Base-by-base conservation (phyloP, 352 stramenopile species). In the Globisporangium carolinianum region DNA sequence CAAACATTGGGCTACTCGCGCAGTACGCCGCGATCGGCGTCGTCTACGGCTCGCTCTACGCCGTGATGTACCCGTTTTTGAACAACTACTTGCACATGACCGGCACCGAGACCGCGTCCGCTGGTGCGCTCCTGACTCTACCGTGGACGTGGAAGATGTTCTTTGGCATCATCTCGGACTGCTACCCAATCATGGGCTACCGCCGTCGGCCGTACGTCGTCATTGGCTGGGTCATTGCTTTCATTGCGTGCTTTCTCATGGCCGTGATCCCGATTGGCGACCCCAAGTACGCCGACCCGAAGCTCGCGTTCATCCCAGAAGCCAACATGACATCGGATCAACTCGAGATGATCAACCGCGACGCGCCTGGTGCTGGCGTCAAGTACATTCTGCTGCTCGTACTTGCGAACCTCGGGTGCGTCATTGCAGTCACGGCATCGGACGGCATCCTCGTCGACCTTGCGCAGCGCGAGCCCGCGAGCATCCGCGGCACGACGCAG, bases 331-430 rank as follows among this genome's bases (percentile, higher is more conserved):
- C 71, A 5, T 32, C 55, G 0, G 68, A 75, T 5, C 71, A 83
- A 58, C 58, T 85, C 43, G 65, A 58, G 9, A 55, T 65, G 38
- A 72, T 87, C 61, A 76, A 87, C 55, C 61, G 69, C 35, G 70
- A 76, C 52, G 76, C 77, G 5, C 76, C 75, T 2, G 10, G 65
- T 45, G 49, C 51, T 12, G 80, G 75, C n/a, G 63, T 63, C 54
- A 83, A 76, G 63, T 78, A 82, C 56, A 69, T 87, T 32, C 14
- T 82, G 11, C 65, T 90, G 52, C 76, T 90, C 63, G 59, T 81
- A 39, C 51, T 87, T 37, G 75, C 77, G n/a, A 85, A 81, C 47
- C 55, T 91, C 42, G 75, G 76, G 7, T 77, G 68, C 43, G 73
- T 87, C 11, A 47, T 91, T 12, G 72, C 72, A 0, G 72, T 83